A percentile compares a stretch with the other conserved stretches of the same genome.
These are phyloP conservation scores for Ganoderma meredithae DNA, from an alignment of 1,284 basidiomycete genomes.

Conservation along the genomic window DNA sequence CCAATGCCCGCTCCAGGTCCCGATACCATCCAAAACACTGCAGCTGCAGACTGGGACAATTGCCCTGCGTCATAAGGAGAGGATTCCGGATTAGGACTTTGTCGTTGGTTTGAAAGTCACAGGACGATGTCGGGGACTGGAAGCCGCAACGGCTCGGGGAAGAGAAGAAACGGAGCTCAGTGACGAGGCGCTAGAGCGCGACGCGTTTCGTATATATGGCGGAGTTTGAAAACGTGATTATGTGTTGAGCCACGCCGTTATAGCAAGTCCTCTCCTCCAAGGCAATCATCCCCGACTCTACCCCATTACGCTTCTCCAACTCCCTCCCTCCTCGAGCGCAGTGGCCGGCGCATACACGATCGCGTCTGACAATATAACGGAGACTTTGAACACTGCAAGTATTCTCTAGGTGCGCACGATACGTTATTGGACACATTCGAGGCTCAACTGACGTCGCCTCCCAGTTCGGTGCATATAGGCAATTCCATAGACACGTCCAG, in stretches of 20 bases:
- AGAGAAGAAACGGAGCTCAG: conserved; percentile 18
- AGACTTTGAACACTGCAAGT: neutral
- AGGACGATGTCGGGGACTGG: conserved; percentile 2
- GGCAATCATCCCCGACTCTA: conserved; percentile 19
- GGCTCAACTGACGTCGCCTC: conserved; percentile 25
- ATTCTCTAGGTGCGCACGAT: conserved; percentile 13
- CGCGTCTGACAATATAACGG: neutral
- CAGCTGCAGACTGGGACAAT: neutral
- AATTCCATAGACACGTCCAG: conserved; percentile 16
- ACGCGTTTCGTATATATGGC: conserved; percentile 23
- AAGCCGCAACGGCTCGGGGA: conserved; percentile 3
- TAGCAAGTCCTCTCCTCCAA: conserved; percentile 32
- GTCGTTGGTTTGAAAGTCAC: neutral
- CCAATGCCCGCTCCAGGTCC: neutral
- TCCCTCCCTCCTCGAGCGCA: neutral
- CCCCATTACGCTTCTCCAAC: conserved; percentile 9
- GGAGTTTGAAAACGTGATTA: conserved; percentile 31
- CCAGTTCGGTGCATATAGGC: conserved; percentile 9
- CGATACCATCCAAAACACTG: neutral
- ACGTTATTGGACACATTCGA: conserved; percentile 5
- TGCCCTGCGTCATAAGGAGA: neutral
- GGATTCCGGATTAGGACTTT: neutral
- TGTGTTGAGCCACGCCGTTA: conserved; percentile 32
- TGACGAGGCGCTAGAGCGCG: conserved; percentile 29
- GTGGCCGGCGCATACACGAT: neutral